Conservation (phyloP, 208 protist species). For the Leishmania gerbilli region DNA sequence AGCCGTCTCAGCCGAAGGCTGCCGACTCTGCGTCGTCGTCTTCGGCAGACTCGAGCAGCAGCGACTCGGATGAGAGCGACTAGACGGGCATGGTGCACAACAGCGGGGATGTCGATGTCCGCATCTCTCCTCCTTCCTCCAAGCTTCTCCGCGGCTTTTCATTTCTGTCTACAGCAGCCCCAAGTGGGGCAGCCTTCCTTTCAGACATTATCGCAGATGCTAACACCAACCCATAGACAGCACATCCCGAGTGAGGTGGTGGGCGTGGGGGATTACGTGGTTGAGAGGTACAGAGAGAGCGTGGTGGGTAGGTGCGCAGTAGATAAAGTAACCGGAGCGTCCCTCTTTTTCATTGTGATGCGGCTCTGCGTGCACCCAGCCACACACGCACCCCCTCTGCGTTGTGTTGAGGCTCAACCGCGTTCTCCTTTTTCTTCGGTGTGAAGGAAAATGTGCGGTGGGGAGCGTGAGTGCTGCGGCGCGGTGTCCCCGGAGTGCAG, state of each 20-base stretch:
- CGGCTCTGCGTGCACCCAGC: not conserved
- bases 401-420: not conserved
- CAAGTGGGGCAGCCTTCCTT: not conserved
- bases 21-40: conserved; percentile 27
- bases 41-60: conserved; percentile 25
- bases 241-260: not conserved
- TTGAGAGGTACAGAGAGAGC: not conserved
- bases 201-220: conserved; percentile 6
- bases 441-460: not conserved
- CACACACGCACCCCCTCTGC: not conserved
- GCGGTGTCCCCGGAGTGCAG: not conserved
- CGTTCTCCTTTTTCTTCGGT: conserved; percentile 1
- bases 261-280: not conserved
- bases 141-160: not conserved
- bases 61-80: conserved; percentile 33
- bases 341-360: not conserved
- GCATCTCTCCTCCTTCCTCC: conserved; percentile 10
- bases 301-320: not conserved
- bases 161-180: not conserved
- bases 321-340: not conserved
- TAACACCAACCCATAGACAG: conserved; percentile 1
- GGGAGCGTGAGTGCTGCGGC: not conserved
- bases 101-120: not conserved
- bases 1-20: conserved; percentile 15
- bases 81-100: not conserved